Conservation (phyloP, 495 filamentous ascomycete species). For the Hypoxylon lenormandii region DNA sequence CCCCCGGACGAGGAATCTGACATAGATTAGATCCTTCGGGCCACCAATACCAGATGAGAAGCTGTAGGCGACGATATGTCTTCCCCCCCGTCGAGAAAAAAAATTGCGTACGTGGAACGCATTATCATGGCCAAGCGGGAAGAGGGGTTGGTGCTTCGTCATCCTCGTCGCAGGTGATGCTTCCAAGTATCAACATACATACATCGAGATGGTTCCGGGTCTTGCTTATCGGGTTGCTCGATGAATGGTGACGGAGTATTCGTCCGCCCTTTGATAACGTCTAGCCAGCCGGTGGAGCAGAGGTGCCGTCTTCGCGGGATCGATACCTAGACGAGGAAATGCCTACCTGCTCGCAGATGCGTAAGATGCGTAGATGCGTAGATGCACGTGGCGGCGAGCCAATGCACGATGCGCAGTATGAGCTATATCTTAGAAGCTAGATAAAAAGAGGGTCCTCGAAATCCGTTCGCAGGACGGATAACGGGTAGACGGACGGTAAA, state of each 20-base stretch:
- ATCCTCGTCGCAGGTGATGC: conserved; percentile 12
- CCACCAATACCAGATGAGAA: conserved; percentile 30
- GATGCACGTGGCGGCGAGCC: conserved; percentile 29
- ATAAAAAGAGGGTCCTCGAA: neutral
- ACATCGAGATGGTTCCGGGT: conserved; percentile 19
- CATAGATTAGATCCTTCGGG: conserved; percentile 45
- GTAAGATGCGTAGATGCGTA: no score
- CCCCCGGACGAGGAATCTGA: conserved; percentile 44
- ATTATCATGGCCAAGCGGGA: conserved; percentile 13
- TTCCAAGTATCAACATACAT: conserved; percentile 9
- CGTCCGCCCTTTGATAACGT: conserved; percentile 4
- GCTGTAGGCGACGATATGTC: conserved; percentile 21
- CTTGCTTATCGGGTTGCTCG: conserved; percentile 8
- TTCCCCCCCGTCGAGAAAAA: conserved; percentile 9
- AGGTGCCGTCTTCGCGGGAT: neutral
- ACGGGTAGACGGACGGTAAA: conserved; percentile 6
- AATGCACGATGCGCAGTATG: conserved; percentile 24
- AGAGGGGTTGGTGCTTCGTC: conserved; percentile 28
- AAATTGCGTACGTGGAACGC: conserved; percentile 38
- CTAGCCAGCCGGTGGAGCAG: no score
- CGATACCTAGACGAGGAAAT: neutral
- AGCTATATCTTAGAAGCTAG: conserved; percentile 11
- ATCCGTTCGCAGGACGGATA: conserved; percentile 16
- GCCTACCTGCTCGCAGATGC: conserved; percentile 16
- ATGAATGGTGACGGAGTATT: conserved; percentile 23